Base-by-base conservation (phyloP, 805 yeast species). In the Starmerella apis region DNA sequence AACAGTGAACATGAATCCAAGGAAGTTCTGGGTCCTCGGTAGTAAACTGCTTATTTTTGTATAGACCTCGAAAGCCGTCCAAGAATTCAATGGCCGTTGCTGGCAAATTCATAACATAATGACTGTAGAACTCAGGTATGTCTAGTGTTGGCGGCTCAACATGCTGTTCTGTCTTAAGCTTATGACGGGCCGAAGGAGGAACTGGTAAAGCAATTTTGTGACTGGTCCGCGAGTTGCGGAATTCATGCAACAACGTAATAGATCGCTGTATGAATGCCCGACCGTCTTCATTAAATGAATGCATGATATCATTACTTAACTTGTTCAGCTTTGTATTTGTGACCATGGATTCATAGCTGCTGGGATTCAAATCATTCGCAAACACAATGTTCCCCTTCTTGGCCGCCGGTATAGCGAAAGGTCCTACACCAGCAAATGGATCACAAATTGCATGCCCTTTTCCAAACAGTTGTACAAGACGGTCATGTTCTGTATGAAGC, bases 401-500 rank as follows among this genome's bases (percentile, higher is more conserved):
- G 13, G 88, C 97, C 0, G 96, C 95, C 0, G 99, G 99, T 1
- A 92, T 78, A 1, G 94, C 90, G 70, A 94, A 92, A 4, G 99
- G 99, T 0, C 99, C 99, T 1, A 92, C 97, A 43, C 99, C 99
- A 0, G 96, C 97, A 78, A 94, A 85, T 0, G 87, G 96, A 69
- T 92, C 99, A 60, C 86, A 86, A 0, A 94, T 83, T 6, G 86
- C 83, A 52, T 82, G 83, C 9, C 83, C 82, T 3, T 76, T 71
- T 37, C 75, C 59, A 59, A 84, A 82, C 33, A 67, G 62, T 1
- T 68, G 63, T 3, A 92, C 81, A 38, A 92, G 68, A 52, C 97
- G 71, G 43, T 80, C 90, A 65, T 92, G 99, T 61, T 92, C 99
- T 0, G 95, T 85, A 57, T 87, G 90, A 46, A 92, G 71, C 58